A percentile compares a stretch with the other conserved stretches of the same genome.
These are phyloP conservation scores for Cryptococcus jaspeensis DNA, from an alignment of 1,284 basidiomycete species.

Conservation along the genomic window DNA sequence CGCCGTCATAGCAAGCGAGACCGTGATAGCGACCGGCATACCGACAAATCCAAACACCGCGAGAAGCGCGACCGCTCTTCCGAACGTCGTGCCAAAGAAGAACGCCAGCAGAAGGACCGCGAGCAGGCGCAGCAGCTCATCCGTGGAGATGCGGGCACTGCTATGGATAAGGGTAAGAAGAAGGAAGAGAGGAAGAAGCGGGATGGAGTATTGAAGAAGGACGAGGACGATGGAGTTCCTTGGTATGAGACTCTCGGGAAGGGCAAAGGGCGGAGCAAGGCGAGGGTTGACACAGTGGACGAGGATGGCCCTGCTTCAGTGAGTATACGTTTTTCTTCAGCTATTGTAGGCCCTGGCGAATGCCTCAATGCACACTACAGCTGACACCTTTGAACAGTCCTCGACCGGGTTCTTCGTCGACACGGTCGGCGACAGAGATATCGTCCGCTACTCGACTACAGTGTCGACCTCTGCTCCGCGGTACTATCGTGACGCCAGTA, in stretches of 20 bases:
- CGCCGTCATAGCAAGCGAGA: background rate
- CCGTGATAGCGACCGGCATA: background rate
- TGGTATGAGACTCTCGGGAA: conserved; percentile 31
- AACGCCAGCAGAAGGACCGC: conserved; percentile 13
- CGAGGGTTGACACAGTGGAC: conserved; percentile 6
- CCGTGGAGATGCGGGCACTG: conserved; percentile 3
- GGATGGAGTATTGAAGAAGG: conserved; percentile 8
- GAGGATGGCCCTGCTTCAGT: background rate
- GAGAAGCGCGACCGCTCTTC: conserved; percentile 9
- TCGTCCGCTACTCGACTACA: conserved; percentile 20
- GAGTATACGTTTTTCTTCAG: no score
- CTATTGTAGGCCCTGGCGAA: background rate
- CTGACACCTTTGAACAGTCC: conserved; percentile 9
- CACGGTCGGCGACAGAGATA: conserved; percentile 34
- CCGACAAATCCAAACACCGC: no score
- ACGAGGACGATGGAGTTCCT: conserved; percentile 20
- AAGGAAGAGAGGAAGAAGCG: conserved; percentile 4
- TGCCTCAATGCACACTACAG: background rate
- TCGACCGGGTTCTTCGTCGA: conserved; percentile 29
- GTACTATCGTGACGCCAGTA: conserved; percentile 32
- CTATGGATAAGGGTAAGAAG: background rate
- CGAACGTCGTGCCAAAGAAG: conserved; percentile 11
- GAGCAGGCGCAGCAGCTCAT: conserved; percentile 15
- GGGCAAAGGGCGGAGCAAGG: background rate
- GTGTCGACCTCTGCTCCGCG: conserved; percentile 26